These are phyloP conservation scores for Infundibulicybe gibba DNA, from an alignment of 768 basidiomycete species.

Conservation along the genomic window DNA sequence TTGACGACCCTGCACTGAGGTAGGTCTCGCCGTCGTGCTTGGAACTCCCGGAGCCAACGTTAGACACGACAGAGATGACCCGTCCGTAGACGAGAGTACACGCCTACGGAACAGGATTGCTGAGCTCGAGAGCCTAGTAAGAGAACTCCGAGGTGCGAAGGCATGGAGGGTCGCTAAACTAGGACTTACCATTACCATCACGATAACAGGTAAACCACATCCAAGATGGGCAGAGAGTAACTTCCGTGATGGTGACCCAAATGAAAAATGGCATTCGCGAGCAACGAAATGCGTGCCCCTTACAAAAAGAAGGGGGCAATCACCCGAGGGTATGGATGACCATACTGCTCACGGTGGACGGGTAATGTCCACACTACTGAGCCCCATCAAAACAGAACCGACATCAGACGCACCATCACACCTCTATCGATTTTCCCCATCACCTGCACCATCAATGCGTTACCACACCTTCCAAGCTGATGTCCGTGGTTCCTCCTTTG, in stretches of 20 bases:
- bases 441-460: slow-evolving; percentile 50
- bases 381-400: slow-evolving; percentile 69
- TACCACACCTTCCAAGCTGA: slow-evolving; percentile 52
- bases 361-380: slow-evolving; percentile 42
- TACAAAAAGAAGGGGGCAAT: slow-evolving; percentile 34
- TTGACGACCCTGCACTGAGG: slow-evolving; percentile 85
- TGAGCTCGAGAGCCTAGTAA: slow-evolving; percentile 88
- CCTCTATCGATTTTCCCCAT: slow-evolving; percentile 70
- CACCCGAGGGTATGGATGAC: slow-evolving; percentile 29
- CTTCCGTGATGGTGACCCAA: slow-evolving; percentile 77
- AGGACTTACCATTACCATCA: slow-evolving; percentile 2
- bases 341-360: slow-evolving; percentile 26
- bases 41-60: slow-evolving; percentile 1
- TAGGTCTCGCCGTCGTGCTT: slow-evolving; percentile 22
- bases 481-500: slow-evolving; percentile 31
- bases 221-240: slow-evolving; percentile 81
- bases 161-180: slow-evolving; percentile 2
- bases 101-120: slow-evolving; percentile 85
- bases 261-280: slow-evolving; percentile 85
- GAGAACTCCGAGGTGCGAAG: slow-evolving; percentile 73
- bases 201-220: slow-evolving; percentile 70
- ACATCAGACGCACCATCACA: slow-evolving; percentile 44
- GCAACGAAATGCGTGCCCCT: slow-evolving; percentile 63
- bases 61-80: slow-evolving; percentile 63
- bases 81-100: slow-evolving; percentile 82